Percentiles rank a stretch among this genome's conserved stretches.
These are phyloP conservation scores for Quercus robur DNA, from an alignment of 306 rosid species.

Conservation along the genomic window DNA sequence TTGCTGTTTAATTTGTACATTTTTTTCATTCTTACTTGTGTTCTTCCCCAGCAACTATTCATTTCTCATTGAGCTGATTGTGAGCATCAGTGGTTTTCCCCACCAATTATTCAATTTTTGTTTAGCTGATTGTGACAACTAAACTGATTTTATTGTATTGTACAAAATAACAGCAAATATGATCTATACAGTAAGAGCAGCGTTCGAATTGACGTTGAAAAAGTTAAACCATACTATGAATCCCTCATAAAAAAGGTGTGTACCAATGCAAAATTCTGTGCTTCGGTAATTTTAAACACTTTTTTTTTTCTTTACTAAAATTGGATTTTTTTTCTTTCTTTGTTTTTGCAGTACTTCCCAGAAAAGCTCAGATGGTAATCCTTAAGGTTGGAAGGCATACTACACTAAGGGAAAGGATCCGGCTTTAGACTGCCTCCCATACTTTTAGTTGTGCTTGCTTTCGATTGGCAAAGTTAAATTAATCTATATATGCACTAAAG, in stretches of 20 bases:
- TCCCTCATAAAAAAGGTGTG: slow-evolving; percentile 6
- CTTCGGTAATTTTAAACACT: neutral
- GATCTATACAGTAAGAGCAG: slow-evolving; percentile 8
- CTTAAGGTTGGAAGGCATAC: neutral
- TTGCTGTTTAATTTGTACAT: neutral
- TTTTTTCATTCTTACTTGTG: neutral
- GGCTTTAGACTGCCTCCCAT: neutral
- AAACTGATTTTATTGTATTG: neutral
- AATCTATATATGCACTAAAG: neutral
- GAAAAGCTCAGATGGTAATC: neutral
- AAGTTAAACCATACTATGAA: slow-evolving; percentile 6
- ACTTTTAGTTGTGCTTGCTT: neutral
- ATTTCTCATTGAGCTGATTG: too few relatives aligned
- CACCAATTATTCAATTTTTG: neutral
- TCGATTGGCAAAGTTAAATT: neutral
- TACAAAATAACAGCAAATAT: neutral
- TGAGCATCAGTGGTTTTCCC: too few relatives aligned
- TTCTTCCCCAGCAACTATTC: too few relatives aligned
- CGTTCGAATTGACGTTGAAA: neutral
- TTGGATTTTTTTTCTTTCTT: too few relatives aligned
- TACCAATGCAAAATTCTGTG: neutral
- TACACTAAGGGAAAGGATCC: too few relatives aligned
- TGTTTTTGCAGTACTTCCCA: neutral
- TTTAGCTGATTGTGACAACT: neutral
- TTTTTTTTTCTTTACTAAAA: neutral